Percentiles rank a stretch among this genome's conserved stretches.
phyloP scores from a whole-genome alignment of 495 filamentous ascomycete genomes.

The Podospora conica region DNA sequence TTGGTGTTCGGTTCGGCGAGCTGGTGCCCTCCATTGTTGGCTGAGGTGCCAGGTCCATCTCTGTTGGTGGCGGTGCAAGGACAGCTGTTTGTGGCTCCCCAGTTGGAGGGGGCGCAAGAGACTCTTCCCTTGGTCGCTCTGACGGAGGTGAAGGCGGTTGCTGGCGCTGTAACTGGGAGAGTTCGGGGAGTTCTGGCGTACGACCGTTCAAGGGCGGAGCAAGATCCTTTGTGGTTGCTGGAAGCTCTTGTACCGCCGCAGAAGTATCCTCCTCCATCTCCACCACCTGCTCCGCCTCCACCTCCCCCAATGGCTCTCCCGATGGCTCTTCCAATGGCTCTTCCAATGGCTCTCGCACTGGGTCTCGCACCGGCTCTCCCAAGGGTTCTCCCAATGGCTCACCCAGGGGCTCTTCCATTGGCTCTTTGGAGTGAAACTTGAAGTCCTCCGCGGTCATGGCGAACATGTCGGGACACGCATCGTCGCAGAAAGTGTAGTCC shows the following conservation, averaged over 20 bases:
- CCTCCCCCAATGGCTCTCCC: background rate
- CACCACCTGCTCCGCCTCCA: background rate
- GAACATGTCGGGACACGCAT: constrained; percentile 25
- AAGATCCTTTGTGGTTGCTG: background rate
- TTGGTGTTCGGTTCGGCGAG: background rate
- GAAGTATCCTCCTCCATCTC: background rate
- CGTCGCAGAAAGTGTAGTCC: constrained; percentile 25
- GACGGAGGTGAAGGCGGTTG: background rate
- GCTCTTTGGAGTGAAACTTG: constrained; percentile 4
- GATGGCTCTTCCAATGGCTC: background rate
- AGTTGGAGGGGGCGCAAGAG: background rate
- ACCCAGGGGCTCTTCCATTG: background rate
- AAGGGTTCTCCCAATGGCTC: background rate
- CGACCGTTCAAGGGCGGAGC: background rate
- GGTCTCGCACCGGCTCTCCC: background rate
- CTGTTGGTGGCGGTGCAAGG: background rate
- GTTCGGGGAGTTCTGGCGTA: background rate
- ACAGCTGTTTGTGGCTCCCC: background rate
- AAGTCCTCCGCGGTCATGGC: constrained; percentile 27
- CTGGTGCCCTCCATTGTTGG: background rate
- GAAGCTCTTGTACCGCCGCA: background rate
- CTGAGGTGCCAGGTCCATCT: background rate
- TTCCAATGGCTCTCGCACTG: background rate
- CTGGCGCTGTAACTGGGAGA: background rate
- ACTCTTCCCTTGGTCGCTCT: background rate